Evolutionary conservation across 257 asterid genomes (phyloP).

Genomic region (Rhazya stricta): DNA sequence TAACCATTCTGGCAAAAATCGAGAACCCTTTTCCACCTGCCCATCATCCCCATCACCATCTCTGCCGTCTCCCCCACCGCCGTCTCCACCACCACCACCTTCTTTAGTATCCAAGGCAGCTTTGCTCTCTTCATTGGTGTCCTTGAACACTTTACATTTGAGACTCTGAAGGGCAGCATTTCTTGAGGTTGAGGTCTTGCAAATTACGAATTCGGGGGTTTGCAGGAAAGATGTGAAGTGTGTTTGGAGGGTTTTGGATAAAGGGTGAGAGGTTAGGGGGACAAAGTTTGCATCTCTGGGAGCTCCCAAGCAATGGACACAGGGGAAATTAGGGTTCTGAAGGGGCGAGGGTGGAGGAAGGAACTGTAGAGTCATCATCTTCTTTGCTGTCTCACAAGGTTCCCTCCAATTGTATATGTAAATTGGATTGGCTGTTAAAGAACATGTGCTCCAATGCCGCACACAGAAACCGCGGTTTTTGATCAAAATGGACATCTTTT

Average conservation of each 20-base stretch:
- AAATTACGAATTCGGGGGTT: constrained; percentile 23
- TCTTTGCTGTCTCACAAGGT: constrained; percentile 6
- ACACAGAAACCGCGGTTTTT: background rate
- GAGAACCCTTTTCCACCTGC: constrained; percentile 36
- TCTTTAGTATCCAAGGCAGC: constrained; percentile 33
- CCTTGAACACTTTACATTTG: constrained; percentile 34
- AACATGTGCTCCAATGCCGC: background rate
- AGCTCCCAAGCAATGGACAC: constrained; percentile 16
- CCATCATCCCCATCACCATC: constrained; percentile 58
- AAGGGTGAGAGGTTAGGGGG: constrained; percentile 12
- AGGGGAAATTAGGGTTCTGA: constrained; percentile 36
- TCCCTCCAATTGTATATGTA: constrained; percentile 3
- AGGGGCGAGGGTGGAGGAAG: constrained; percentile 33
- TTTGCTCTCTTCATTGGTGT: constrained; percentile 47
- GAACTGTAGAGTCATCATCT: constrained; percentile 38
- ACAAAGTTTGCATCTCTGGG: constrained; percentile 21
- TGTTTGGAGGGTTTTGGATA: constrained; percentile 21
- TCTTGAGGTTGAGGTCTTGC: constrained; percentile 13
- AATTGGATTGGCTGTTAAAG: background rate
- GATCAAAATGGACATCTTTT: too few relatives aligned
- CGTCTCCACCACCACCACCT: constrained; percentile 30
- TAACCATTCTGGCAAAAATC: constrained; percentile 78
- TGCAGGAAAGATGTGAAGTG: constrained; percentile 23
- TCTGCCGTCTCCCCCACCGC: constrained; percentile 45
- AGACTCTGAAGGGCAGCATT: constrained; percentile 28